Conservation (phyloP, 2,329 filamentous ascomycete genomes). For the Fusarium albidum region DNA sequence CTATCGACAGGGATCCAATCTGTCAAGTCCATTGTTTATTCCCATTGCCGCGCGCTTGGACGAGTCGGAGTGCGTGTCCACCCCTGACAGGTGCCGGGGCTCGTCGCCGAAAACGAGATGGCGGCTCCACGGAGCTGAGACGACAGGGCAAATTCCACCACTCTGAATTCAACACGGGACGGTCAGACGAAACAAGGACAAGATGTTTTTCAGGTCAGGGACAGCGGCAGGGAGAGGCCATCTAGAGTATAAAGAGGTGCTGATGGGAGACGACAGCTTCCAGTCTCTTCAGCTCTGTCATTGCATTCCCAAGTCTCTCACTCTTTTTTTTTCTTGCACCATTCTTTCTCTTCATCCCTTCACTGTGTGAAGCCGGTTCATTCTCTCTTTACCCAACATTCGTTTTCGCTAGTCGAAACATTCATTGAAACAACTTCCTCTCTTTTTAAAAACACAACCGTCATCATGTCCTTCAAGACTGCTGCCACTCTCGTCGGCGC, state of each 20-base stretch:
- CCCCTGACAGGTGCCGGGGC: constrained; percentile 20
- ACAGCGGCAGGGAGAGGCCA: background rate
- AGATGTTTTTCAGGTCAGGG: background rate
- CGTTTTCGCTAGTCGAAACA: constrained; percentile 7
- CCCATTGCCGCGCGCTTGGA: constrained; percentile 25
- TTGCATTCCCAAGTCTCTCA: constrained; percentile 22
- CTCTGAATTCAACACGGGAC: constrained; percentile 23
- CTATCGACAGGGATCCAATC: too few species aligned
- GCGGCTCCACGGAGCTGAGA: constrained; percentile 34
- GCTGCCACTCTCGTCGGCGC: constrained; percentile 31
- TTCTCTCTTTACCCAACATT: constrained; percentile 10
- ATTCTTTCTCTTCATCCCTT: constrained; percentile 36
- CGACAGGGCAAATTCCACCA: constrained; percentile 33
- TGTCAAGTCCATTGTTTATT: background rate
- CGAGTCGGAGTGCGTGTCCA: constrained; percentile 5
- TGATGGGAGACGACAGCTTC: background rate
- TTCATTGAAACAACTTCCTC: background rate
- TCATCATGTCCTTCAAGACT: constrained; percentile 36
- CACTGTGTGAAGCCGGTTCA: constrained; percentile 43
- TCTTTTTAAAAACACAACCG: background rate
- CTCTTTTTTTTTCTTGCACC: constrained; percentile 14
- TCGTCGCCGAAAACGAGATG: constrained; percentile 25
- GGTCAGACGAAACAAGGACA: constrained; percentile 9
- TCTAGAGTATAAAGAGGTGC: constrained; percentile 22
- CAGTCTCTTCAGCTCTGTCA: constrained; percentile 27